These are phyloP conservation scores for Cystobasidiaceae sp. DNA, from an alignment of 1,284 basidiomycete genomes.

Conservation along the genomic window DNA sequence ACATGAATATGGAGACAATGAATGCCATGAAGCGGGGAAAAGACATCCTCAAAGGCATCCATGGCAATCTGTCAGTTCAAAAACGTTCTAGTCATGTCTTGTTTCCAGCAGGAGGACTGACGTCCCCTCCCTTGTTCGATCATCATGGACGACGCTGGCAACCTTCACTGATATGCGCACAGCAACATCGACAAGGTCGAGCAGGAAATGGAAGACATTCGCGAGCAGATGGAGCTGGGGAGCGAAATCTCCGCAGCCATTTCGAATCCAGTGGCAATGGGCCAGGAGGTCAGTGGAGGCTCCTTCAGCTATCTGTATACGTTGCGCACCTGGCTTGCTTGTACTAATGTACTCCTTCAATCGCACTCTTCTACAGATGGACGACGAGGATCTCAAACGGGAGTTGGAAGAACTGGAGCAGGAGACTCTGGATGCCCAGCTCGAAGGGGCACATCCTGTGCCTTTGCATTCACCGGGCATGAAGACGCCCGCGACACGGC, in stretches of 20 bases:
- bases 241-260: conserved; percentile 95
- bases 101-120: conserved; percentile 15
- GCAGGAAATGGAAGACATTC: conserved; percentile 79
- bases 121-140: not conserved
- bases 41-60: conserved; percentile 84
- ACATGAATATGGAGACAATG: conserved; percentile 98
- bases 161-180: not conserved
- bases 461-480: conserved; percentile 72
- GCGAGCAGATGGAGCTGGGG: conserved; percentile 88
- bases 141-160: not conserved
- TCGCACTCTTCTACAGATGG: conserved; percentile 41
- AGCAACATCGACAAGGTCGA: conserved; percentile 92
- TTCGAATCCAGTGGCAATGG: conserved; percentile 67
- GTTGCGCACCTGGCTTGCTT: not conserved
- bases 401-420: conserved; percentile 89
- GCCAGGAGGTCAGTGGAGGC: conserved; percentile 51
- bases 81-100: conserved; percentile 37
- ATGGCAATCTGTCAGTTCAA: conserved; percentile 71
- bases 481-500: not conserved
- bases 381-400: conserved; percentile 71
- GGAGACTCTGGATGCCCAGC: conserved; percentile 78
- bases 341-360: conserved; percentile 59
- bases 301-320: too few species aligned
- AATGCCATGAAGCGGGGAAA: conserved; percentile 94
- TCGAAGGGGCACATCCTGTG: conserved; percentile 83